Percentiles rank a stretch among this genome's conserved stretches.
These are phyloP conservation scores for Quercus agrifolia DNA, from an alignment of 306 rosid genomes.

Conservation along the genomic window DNA sequence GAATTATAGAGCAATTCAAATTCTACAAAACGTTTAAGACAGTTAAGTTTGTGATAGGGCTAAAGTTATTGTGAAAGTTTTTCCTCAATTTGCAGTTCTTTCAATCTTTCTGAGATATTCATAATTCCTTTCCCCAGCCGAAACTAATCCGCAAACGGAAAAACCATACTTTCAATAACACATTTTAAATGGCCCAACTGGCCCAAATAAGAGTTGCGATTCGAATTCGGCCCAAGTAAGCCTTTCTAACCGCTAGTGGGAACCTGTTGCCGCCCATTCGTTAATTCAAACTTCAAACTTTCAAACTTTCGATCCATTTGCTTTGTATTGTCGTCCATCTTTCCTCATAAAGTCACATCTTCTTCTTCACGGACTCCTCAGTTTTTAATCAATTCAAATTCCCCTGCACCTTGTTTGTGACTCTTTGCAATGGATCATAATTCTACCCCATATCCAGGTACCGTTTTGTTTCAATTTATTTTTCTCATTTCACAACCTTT, in stretches of 20 bases:
- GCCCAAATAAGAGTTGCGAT: too few species aligned
- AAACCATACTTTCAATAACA: too few species aligned
- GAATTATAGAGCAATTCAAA: too few species aligned
- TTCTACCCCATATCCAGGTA: conserved; percentile 13
- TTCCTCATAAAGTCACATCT: background rate
- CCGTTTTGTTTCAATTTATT: background rate
- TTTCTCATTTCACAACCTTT: too few species aligned
- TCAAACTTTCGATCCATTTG: background rate
- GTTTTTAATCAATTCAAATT: background rate
- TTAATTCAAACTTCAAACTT: background rate
- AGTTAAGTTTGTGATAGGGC: too few species aligned
- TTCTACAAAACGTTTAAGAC: too few species aligned
- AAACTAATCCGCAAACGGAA: too few species aligned
- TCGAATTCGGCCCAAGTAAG: background rate
- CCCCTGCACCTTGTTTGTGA: background rate
- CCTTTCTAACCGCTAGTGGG: background rate
- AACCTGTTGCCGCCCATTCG: background rate
- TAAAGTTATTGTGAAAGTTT: too few species aligned
- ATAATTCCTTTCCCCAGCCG: too few species aligned
- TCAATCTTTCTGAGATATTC: too few species aligned
- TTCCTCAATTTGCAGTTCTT: too few species aligned
- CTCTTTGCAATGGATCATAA: background rate
- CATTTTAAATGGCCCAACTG: too few species aligned
- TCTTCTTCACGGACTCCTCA: background rate
- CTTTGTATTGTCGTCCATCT: background rate